Conservation (phyloP, 352 stramenopile genomes). For the Phytophthora pinifolia region DNA sequence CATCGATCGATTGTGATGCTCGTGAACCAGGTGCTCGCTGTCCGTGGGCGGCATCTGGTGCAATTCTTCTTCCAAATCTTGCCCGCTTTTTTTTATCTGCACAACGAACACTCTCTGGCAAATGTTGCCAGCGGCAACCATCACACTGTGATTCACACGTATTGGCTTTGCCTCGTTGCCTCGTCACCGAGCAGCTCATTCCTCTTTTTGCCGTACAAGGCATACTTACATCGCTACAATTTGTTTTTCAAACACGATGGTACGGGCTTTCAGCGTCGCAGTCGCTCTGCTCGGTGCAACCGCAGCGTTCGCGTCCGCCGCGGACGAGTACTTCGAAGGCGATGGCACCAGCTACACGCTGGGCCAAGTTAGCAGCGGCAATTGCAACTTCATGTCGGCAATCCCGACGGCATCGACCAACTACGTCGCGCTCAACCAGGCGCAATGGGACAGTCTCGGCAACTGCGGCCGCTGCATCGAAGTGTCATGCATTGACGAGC, state of each 20-base stretch:
- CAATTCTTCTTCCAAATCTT: slow-evolving; percentile 18
- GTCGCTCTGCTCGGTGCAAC: slow-evolving; percentile 6
- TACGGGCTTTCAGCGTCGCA: slow-evolving; percentile 16
- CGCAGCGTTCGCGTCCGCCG: slow-evolving; percentile 5
- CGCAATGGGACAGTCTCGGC: slow-evolving; percentile 50
- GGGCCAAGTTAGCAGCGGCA: slow-evolving; percentile 34
- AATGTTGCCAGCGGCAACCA: no score
- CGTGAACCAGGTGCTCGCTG: slow-evolving; percentile 24
- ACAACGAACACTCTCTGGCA: slow-evolving; percentile 7
- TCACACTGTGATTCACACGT: no score
- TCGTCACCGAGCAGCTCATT: slow-evolving; percentile 23
- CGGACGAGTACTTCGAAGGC: slow-evolving; percentile 38
- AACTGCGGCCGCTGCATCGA: slow-evolving; percentile 64
- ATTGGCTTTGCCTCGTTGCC: slow-evolving; percentile 2
- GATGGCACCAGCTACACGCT: slow-evolving; percentile 51
- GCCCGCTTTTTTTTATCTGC: background rate
- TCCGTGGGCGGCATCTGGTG: slow-evolving; percentile 16
- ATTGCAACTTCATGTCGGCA: slow-evolving; percentile 63
- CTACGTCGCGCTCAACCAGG: slow-evolving; percentile 71
- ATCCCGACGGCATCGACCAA: slow-evolving; percentile 45
- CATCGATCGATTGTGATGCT: slow-evolving; percentile 20
- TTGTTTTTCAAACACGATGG: slow-evolving; percentile 12
- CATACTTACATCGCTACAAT: background rate
- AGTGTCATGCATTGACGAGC: slow-evolving; percentile 57
- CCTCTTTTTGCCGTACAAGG: slow-evolving; percentile 16